phyloP scores from a whole-genome alignment of 495 filamentous ascomycete species.

The Penicillium argentinense region DNA sequence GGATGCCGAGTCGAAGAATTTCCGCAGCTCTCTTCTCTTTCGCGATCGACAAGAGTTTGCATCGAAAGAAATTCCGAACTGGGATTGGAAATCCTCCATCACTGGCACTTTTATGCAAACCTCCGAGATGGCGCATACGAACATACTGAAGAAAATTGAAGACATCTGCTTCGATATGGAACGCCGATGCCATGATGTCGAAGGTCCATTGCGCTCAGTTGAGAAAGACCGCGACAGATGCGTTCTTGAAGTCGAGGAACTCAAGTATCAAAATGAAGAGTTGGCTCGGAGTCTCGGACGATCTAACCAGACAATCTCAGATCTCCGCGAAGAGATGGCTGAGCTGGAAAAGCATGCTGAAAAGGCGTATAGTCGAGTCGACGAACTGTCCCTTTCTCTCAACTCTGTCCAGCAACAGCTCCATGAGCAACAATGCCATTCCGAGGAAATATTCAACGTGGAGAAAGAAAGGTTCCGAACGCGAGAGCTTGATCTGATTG shows the following conservation, averaged over 20 bases:
- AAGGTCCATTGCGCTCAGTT: conserved; percentile 47
- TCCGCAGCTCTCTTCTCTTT: conserved; percentile 7
- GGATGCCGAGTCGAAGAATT: conserved; percentile 7
- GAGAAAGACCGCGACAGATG: conserved; percentile 44
- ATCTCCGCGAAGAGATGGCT: conserved; percentile 30
- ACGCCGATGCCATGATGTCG: conserved; percentile 48
- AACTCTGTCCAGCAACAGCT: conserved; percentile 26
- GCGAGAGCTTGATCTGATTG: conserved; percentile 44
- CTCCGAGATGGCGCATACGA: conserved; percentile 35
- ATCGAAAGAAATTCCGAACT: conserved; percentile 12
- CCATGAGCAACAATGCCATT: conserved; percentile 22
- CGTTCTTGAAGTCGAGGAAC: conserved; percentile 22
- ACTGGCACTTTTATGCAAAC: conserved; percentile 33
- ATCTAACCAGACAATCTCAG: conserved; percentile 17
- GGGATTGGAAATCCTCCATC: conserved; percentile 48
- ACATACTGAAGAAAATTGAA: conserved; percentile 47
- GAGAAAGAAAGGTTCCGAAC: conserved; percentile 36
- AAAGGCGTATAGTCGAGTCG: conserved; percentile 16
- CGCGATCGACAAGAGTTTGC: conserved; percentile 11
- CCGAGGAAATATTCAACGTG: conserved; percentile 17
- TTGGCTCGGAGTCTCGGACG: conserved; percentile 27
- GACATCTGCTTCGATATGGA: conserved; percentile 57
- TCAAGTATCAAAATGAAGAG: conserved; percentile 28
- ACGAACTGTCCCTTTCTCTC: conserved; percentile 33
- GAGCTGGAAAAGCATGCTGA: conserved; percentile 31